Base-by-base conservation (phyloP, 345 rosid genomes). In the Bruguiera gymnorhiza region DNA sequence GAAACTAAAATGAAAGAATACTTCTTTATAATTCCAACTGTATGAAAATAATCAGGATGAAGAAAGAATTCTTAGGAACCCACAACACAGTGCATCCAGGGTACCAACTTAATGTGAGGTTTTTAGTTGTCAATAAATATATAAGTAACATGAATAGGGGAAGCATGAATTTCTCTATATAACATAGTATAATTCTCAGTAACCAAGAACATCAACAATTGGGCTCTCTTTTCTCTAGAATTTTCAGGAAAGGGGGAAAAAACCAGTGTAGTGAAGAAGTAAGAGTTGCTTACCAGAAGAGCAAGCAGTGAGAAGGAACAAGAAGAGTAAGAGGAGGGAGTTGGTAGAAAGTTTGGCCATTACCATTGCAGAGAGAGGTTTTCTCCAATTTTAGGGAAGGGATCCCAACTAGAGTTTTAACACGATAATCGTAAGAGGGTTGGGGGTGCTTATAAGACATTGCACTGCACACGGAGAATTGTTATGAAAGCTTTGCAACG, bases 301-400 rank as follows among this genome's bases (percentile, higher is more conserved):
- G 58, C 39, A 34, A 48, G 53, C 18, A 34, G 67, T 9, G 73
- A 72, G 73, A 24, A 73, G 77, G 5, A 36, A 52, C 48, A 59
- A 58, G 76, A 63, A 59, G 66, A 68, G 34, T 1, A 58, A 37
- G 67, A 65, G 65, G 79, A 78, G 63, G 66, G 32, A 71, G 36
- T 20, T 66, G 23, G 81, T 70, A 72, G 79, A 73, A 50, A 60
- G 68, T 75, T 59, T 37, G 69, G 82, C 88, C 96, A 89, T 43
- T 43, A 43, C 15, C 0, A 43, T 86, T 74, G 73, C 60, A 62
- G 65, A 11, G 66, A 11, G 61, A 63, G 39, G 29, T 27, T 11
- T 63, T 56, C 70, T 80, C 63, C 65, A 67, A 70, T 79, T 46
- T 68, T 73, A 30, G 54, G 73, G 79, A 71, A 75, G 73, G 74